Conservation (phyloP, 2,329 filamentous ascomycete species). For the Moelleriella libera region DNA sequence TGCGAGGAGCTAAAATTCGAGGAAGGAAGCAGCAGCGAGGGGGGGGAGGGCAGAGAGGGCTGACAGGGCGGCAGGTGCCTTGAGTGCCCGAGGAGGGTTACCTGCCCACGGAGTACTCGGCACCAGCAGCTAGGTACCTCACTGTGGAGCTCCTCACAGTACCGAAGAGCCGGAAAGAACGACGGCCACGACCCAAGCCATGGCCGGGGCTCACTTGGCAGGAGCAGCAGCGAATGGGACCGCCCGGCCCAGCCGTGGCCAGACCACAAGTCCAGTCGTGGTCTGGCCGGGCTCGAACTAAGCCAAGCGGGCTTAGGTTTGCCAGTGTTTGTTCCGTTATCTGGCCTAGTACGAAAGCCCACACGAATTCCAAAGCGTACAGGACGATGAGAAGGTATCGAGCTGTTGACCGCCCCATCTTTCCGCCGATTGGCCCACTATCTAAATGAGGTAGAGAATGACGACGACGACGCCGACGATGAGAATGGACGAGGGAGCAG, state of each 20-base stretch:
- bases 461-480: background rate
- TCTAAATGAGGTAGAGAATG: background rate
- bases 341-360: background rate
- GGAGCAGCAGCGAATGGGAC: background rate
- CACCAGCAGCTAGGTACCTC: background rate
- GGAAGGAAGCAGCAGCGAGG: background rate
- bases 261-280: background rate
- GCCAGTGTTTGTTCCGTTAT: background rate
- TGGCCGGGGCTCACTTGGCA: background rate
- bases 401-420: background rate
- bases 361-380: background rate
- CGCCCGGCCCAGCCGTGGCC: background rate
- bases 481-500: background rate
- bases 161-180: conserved; percentile 3
- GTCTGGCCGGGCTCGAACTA: background rate
- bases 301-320: background rate
- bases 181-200: background rate
- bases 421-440: background rate
- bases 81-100: too few species aligned
- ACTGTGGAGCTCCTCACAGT: background rate
- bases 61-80: background rate
- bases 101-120: background rate
- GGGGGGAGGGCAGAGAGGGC: background rate
- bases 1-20: background rate
- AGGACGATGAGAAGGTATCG: background rate